Evolutionary conservation across 2,329 filamentous ascomycete species (phyloP).

Genomic region (Fonsecaea monophora): DNA sequence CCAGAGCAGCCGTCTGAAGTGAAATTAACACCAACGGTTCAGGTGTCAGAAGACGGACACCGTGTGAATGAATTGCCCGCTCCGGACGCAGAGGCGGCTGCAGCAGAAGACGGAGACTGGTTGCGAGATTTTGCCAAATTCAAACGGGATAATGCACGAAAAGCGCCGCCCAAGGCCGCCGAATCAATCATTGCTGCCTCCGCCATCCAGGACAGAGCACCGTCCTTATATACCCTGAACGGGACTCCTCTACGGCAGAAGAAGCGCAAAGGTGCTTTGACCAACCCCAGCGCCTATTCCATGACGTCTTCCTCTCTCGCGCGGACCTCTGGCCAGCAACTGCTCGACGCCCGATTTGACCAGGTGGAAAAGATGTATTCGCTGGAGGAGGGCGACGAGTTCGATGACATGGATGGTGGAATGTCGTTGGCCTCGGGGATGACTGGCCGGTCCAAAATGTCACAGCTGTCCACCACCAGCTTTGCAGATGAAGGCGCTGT

Average conservation of each 20-base stretch:
- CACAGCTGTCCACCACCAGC: slow-evolving; percentile 65
- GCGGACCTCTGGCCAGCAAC: slow-evolving; percentile 82
- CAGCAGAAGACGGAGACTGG: slow-evolving; percentile 79
- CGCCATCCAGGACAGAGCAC: slow-evolving; percentile 48
- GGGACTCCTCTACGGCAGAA: slow-evolving; percentile 73
- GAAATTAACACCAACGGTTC: slow-evolving; percentile 21
- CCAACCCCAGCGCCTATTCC: slow-evolving; percentile 83
- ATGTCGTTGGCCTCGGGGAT: slow-evolving; percentile 58
- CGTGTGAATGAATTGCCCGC: slow-evolving; percentile 2
- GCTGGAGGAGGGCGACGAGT: slow-evolving; percentile 63
- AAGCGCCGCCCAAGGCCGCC: slow-evolving; percentile 46
- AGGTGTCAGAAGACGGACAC: not conserved
- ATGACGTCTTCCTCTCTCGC: slow-evolving; percentile 90
- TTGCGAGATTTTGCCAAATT: slow-evolving; percentile 92
- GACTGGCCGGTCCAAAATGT: slow-evolving; percentile 59
- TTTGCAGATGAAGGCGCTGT: slow-evolving; percentile 60
- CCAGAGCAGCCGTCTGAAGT: slow-evolving; percentile 44
- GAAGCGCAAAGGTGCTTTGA: slow-evolving; percentile 94
- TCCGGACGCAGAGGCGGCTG: slow-evolving; percentile 35
- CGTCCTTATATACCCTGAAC: slow-evolving; percentile 65
- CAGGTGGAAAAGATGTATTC: slow-evolving; percentile 83
- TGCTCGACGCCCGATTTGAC: slow-evolving; percentile 91
- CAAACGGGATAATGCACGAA: slow-evolving; percentile 74
- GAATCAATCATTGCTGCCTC: slow-evolving; percentile 50
- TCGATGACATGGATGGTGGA: slow-evolving; percentile 55